Conservation (phyloP, 345 rosid species). For the Brassica carinata region DNA sequence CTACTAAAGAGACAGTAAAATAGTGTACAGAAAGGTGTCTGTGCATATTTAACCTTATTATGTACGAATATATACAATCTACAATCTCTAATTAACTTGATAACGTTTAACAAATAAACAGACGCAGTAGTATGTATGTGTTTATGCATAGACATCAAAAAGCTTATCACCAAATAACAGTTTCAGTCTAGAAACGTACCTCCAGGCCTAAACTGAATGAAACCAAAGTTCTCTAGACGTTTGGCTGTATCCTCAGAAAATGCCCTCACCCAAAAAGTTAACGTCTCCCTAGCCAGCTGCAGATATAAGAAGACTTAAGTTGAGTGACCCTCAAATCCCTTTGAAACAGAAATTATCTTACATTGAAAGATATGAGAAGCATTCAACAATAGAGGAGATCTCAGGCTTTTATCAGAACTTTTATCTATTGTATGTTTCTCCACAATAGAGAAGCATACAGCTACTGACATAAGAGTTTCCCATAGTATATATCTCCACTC, state of each 20-base stretch:
- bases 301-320: slow-evolving; percentile 5
- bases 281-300: slow-evolving; percentile 93
- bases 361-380: background rate
- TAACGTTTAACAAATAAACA: slow-evolving; percentile 9
- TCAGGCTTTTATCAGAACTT: background rate
- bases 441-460: background rate
- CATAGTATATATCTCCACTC: slow-evolving; percentile 4
- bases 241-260: slow-evolving; percentile 98
- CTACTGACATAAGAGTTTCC: slow-evolving; percentile 17
- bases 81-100: slow-evolving; percentile 13
- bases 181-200: slow-evolving; percentile 53
- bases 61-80: slow-evolving; percentile 7
- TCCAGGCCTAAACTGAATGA: slow-evolving; percentile 97
- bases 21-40: slow-evolving; percentile 7
- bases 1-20: background rate
- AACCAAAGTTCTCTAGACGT: slow-evolving; percentile 96
- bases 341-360: slow-evolving; percentile 1
- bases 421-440: background rate
- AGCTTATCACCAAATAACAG: slow-evolving; percentile 23
- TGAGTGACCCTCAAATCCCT: slow-evolving; percentile 7
- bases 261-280: slow-evolving; percentile 99
- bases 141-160: background rate
- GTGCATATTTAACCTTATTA: slow-evolving; percentile 6
- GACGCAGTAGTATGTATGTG: background rate
- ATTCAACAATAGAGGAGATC: slow-evolving; percentile 14